Percentiles rank a stretch among this genome's conserved stretches.
Evolutionary conservation across 371 early-diverging fungal genomes (phyloP).

Genomic region (Circinella minor): DNA sequence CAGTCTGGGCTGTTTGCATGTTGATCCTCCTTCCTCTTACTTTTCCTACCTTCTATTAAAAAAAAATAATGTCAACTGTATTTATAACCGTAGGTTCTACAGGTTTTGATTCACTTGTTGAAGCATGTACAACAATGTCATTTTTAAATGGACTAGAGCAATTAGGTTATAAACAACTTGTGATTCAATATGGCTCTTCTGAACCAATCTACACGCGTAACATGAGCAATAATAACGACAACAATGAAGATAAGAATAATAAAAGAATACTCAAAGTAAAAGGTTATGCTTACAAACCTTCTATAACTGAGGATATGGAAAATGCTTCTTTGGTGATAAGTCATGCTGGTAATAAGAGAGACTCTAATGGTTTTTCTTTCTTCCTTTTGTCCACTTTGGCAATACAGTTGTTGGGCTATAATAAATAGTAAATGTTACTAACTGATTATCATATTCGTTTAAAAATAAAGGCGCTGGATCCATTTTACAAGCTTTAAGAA

Average conservation of each 20-base stretch:
- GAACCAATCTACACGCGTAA: conserved; percentile 28
- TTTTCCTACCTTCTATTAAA: neutral
- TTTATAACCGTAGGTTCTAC: conserved; percentile 94
- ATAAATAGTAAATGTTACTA: too few relatives aligned
- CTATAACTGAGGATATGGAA: conserved; percentile 58
- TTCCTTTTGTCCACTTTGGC: too few relatives aligned
- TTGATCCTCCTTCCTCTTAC: neutral
- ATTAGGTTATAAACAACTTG: conserved; percentile 58
- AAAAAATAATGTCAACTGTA: conserved; percentile 23
- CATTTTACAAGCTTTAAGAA: conserved; percentile 76
- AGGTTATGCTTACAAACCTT: conserved; percentile 68
- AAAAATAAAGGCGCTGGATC: conserved; percentile 72
- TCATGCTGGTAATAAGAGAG: conserved; percentile 65
- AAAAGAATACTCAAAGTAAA: conserved; percentile 28
- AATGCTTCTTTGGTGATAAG: conserved; percentile 69
- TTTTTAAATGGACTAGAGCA: conserved; percentile 51
- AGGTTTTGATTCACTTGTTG: conserved; percentile 79
- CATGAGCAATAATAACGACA: conserved; percentile 12
- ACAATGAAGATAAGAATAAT: neutral
- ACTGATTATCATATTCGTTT: too few relatives aligned
- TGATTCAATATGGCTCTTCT: conserved; percentile 79
- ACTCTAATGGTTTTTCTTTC: too few relatives aligned
- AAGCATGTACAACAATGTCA: conserved; percentile 38
- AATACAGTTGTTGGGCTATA: too few relatives aligned
- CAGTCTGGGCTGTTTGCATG: neutral